phyloP scores from a whole-genome alignment of 805 yeast species.

The Candida dendrica region DNA sequence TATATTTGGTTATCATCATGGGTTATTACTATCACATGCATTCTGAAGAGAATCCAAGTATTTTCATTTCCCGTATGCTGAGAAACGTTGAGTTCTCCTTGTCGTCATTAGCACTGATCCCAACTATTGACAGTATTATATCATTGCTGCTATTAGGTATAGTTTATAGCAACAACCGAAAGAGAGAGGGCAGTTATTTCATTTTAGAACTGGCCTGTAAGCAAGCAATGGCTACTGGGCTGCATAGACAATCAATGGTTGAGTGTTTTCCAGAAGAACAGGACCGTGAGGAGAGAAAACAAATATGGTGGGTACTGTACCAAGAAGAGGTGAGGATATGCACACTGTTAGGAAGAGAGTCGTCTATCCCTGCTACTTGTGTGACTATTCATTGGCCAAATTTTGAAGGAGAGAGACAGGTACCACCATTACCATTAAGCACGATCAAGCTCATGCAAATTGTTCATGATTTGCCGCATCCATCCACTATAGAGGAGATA shows the following conservation, averaged over 20 bases:
- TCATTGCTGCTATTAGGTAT: neutral
- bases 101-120: neutral
- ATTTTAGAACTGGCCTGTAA: neutral
- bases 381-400: neutral
- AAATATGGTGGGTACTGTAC: neutral
- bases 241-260: conserved; percentile 1
- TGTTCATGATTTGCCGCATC: neutral
- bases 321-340: neutral
- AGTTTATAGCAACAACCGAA: neutral
- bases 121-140: neutral
- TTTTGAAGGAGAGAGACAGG: neutral
- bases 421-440: too few relatives aligned
- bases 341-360: neutral
- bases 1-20: neutral
- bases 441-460: neutral
- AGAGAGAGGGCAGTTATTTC: neutral
- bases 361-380: neutral
- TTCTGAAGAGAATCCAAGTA: neutral
- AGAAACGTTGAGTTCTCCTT: neutral
- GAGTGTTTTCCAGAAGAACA: neutral
- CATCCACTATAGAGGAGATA: neutral
- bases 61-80: neutral
- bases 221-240: neutral
- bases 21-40: neutral
- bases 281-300: neutral